Evolutionary conservation across 192 early-diverging fungal species (phyloP).

Genomic region (Coemansia sp.): DNA sequence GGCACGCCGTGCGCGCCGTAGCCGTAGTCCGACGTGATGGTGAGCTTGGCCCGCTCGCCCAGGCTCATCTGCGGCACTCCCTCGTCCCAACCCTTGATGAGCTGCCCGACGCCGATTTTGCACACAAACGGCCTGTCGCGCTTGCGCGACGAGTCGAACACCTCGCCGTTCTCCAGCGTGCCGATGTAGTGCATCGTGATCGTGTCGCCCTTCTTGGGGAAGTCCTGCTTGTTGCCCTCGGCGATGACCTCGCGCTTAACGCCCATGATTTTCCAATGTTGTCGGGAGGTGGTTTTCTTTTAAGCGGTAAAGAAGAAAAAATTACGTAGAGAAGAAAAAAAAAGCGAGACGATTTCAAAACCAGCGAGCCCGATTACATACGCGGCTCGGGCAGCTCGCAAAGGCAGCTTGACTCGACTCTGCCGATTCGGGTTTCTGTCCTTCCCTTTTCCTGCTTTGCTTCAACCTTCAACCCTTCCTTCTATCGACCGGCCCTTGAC

Average conservation of each 20-base stretch:
- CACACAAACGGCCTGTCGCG: slow-evolving; percentile 81
- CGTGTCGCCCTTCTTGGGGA: slow-evolving; percentile 60
- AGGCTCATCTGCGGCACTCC: slow-evolving; percentile 93
- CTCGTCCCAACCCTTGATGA: slow-evolving; percentile 85
- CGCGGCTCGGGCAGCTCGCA: neutral
- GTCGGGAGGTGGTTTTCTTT: neutral
- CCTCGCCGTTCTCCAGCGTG: slow-evolving; percentile 59
- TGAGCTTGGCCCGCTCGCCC: slow-evolving; percentile 81
- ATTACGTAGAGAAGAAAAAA: neutral
- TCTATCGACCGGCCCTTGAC: neutral
- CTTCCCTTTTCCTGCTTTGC: no score
- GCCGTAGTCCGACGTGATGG: slow-evolving; percentile 77
- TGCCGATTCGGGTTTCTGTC: no score
- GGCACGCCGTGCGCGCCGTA: slow-evolving; percentile 77
- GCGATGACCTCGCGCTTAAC: slow-evolving; percentile 24
- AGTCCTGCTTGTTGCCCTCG: slow-evolving; percentile 24
- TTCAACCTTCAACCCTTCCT: neutral
- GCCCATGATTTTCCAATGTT: slow-evolving; percentile 16
- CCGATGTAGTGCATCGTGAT: slow-evolving; percentile 69
- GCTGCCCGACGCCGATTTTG: slow-evolving; percentile 87
- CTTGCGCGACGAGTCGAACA: slow-evolving; percentile 87
- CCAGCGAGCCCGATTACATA: neutral
- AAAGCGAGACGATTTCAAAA: neutral
- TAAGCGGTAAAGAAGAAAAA: neutral
- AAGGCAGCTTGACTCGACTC: neutral